Evolutionary conservation across 257 asterid species (phyloP).

Genomic region (Fraxinus cuspidata): DNA sequence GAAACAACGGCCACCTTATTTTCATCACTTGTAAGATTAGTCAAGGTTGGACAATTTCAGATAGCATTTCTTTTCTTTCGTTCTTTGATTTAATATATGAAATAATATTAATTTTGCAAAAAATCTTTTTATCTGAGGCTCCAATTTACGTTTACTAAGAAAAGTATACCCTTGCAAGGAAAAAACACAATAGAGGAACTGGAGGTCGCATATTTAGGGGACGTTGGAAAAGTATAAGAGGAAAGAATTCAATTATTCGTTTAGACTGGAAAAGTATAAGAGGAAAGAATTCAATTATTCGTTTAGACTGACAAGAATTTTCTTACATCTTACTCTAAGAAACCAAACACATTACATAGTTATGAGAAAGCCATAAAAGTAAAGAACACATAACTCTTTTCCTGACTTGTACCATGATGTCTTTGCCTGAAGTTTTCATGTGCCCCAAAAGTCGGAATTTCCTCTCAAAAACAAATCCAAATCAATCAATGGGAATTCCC

Average conservation of each 20-base stretch:
- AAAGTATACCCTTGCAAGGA: not conserved
- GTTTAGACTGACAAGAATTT: not conserved
- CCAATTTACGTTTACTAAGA: not conserved
- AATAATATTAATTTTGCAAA: not conserved
- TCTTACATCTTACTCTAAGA: not conserved
- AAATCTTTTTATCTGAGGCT: not conserved
- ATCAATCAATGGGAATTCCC: not conserved
- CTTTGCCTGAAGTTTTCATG: not conserved
- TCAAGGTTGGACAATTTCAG: not conserved
- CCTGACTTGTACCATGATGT: not conserved
- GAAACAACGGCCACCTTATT: not conserved
- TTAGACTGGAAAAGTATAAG: not conserved
- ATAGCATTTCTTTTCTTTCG: not conserved
- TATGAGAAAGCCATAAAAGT: conserved; percentile 1
- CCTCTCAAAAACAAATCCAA: not conserved
- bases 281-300: not conserved
- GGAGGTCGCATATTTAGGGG: not conserved
- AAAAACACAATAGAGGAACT: not conserved
- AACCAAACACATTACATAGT: not conserved
- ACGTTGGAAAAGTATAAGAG: not conserved
- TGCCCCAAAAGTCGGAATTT: not conserved
- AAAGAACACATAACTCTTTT: not conserved
- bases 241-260: not conserved
- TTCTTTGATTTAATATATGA: not conserved
- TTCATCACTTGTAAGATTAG: not conserved